A percentile compares a stretch with the other conserved stretches of the same genome.
These are phyloP conservation scores for Smittium culicis DNA, from an alignment of 371 early-diverging fungal species.

Conservation along the genomic window DNA sequence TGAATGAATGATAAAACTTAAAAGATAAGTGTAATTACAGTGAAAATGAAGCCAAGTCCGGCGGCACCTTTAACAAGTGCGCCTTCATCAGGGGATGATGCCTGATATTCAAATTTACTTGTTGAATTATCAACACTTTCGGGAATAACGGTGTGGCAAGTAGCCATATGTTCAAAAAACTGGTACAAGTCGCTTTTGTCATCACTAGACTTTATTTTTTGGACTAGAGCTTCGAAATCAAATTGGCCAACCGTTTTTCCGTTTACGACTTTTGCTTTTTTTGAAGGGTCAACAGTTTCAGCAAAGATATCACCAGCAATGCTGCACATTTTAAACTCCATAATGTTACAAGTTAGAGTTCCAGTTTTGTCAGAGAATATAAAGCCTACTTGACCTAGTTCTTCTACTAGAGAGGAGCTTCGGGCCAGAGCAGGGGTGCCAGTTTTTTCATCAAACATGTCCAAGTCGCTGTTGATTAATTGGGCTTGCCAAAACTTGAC, in stretches of 20 bases:
- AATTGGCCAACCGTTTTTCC: constrained; percentile 48
- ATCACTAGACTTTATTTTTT: constrained; percentile 43
- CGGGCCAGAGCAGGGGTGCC: constrained; percentile 74
- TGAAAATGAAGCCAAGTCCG: constrained; percentile 33
- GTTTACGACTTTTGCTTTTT: constrained; percentile 48
- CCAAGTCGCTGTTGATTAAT: constrained; percentile 68
- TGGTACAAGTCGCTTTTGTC: constrained; percentile 50
- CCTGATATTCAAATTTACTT: constrained; percentile 54
- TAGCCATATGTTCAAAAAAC: constrained; percentile 68
- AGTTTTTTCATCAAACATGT: constrained; percentile 69
- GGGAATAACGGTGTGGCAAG: constrained; percentile 95
- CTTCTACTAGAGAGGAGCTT: constrained; percentile 83
- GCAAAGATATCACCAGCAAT: constrained; percentile 65
- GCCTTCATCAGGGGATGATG: constrained; percentile 82
- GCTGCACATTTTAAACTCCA: constrained; percentile 81
- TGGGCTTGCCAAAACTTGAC: constrained; percentile 69
- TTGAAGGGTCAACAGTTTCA: constrained; percentile 57
- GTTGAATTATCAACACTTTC: constrained; percentile 37
- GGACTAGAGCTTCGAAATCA: constrained; percentile 46
- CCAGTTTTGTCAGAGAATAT: constrained; percentile 89
- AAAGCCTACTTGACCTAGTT: constrained; percentile 81
- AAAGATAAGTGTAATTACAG: constrained; percentile 40
- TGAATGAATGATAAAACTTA: not conserved
- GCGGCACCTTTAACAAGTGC: constrained; percentile 75
- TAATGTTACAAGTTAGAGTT: constrained; percentile 90